phyloP scores from a whole-genome alignment of 2,329 filamentous ascomycete species.

The Aspergillus tanneri region DNA sequence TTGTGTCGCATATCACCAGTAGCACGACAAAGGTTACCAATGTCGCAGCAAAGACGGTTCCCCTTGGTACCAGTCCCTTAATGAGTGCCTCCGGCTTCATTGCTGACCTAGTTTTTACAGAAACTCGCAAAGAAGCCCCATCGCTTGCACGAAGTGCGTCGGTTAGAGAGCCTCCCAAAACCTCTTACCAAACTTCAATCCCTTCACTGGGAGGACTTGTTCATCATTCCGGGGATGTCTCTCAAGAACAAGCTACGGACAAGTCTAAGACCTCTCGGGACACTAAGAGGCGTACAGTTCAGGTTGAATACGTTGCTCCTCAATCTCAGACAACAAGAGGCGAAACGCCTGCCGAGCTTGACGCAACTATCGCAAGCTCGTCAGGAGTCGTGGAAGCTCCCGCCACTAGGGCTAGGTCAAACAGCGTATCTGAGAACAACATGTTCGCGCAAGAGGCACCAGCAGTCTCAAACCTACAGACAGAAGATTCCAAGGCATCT shows the following conservation, averaged over 20 bases:
- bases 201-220: slow-evolving; percentile 60
- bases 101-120: slow-evolving; percentile 33
- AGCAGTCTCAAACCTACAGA: slow-evolving; percentile 7
- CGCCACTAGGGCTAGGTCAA: slow-evolving; percentile 48
- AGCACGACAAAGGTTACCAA: slow-evolving; percentile 84
- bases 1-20: slow-evolving; percentile 96
- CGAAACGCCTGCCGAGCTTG: slow-evolving; percentile 34
- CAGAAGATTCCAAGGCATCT: slow-evolving; percentile 18
- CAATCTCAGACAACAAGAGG: slow-evolving; percentile 80
- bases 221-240: slow-evolving; percentile 72
- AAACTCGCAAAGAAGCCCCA: slow-evolving; percentile 56
- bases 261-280: slow-evolving; percentile 70
- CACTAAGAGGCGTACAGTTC: slow-evolving; percentile 88
- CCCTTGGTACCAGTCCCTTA: slow-evolving; percentile 49
- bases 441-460: slow-evolving; percentile 6
- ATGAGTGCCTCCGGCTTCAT: background rate
- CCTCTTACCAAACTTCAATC: slow-evolving; percentile 51
- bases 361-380: slow-evolving; percentile 14
- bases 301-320: slow-evolving; percentile 95
- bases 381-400: slow-evolving; percentile 22
- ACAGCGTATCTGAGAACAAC: slow-evolving; percentile 12
- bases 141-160: slow-evolving; percentile 81
- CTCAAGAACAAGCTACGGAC: slow-evolving; percentile 62
- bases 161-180: slow-evolving; percentile 80
- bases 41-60: slow-evolving; percentile 75